Conservation (phyloP, 2,329 filamentous ascomycete species). For the Curvularia verruculosa region DNA sequence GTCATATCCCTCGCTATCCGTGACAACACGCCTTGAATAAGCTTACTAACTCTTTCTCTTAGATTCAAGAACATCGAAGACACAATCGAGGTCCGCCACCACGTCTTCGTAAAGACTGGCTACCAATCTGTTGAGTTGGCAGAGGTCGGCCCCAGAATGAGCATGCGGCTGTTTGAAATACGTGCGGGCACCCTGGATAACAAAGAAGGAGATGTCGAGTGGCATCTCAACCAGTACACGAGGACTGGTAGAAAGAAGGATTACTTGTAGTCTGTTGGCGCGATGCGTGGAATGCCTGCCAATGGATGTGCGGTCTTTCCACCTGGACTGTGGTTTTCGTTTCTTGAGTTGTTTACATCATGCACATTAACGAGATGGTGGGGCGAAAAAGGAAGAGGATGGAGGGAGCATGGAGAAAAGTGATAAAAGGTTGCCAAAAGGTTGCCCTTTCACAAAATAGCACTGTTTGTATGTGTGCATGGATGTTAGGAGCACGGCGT, state of each 20-base stretch:
- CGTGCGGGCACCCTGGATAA: conserved; percentile 89
- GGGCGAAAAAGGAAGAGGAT: background rate
- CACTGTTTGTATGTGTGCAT: background rate
- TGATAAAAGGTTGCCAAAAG: too few species aligned
- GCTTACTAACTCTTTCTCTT: background rate
- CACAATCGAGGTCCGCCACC: conserved; percentile 86
- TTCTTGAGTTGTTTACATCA: background rate
- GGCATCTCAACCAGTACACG: conserved; percentile 95
- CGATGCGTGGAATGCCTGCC: background rate
- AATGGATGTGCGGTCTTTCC: background rate
- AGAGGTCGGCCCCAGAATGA: conserved; percentile 77
- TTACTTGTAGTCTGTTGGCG: conserved; percentile 68
- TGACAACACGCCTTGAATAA: background rate
- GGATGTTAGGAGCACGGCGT: background rate
- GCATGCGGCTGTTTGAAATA: conserved; percentile 96
- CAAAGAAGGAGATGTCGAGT: conserved; percentile 94
- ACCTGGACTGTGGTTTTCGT: too few species aligned
- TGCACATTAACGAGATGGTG: background rate
- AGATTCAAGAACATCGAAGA: conserved; percentile 80
- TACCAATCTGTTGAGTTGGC: conserved; percentile 73
- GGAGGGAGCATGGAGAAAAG: background rate
- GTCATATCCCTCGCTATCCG: background rate
- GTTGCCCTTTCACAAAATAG: background rate
- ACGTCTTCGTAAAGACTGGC: conserved; percentile 92
- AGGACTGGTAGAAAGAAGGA: conserved; percentile 94